Conservation (phyloP, 495 filamentous ascomycete genomes). For the Aspergillus steynii region DNA sequence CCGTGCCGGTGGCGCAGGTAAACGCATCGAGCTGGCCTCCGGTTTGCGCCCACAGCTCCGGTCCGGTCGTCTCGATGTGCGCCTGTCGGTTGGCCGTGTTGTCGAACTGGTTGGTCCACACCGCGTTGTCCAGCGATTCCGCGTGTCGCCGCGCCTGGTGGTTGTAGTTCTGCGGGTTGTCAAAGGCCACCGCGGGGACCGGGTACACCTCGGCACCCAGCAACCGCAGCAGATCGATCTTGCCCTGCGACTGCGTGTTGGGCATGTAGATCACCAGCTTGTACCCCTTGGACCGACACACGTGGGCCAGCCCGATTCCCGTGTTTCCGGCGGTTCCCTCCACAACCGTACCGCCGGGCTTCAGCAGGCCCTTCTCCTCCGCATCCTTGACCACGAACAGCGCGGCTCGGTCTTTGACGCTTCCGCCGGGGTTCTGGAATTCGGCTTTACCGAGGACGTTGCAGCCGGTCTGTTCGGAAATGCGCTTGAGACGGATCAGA, state of each 20-base stretch:
- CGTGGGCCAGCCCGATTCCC: constrained; percentile 95
- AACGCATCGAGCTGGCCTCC: constrained; percentile 86
- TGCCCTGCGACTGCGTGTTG: constrained; percentile 96
- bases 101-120: constrained; percentile 99
- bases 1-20: constrained; percentile 92
- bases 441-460: constrained; percentile 95
- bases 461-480: constrained; percentile 92
- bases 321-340: constrained; percentile 98
- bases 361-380: constrained; percentile 79
- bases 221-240: constrained; percentile 88
- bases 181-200: constrained; percentile 96
- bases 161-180: constrained; percentile 96
- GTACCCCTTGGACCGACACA: constrained; percentile 92
- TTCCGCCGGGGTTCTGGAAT: constrained; percentile 97
- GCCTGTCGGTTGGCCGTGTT: constrained; percentile 92
- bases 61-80: constrained; percentile 95
- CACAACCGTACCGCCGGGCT: constrained; percentile 87
- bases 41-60: constrained; percentile 97
- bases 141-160: constrained; percentile 91
- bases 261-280: constrained; percentile 98
- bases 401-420: constrained; percentile 94
- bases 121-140: constrained; percentile 80
- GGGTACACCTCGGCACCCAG: constrained; percentile 97
- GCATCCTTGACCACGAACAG: constrained; percentile 93
- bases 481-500: constrained; percentile 80